Evolutionary conservation across 345 rosid species (phyloP).

Genomic region (Rubroshorea leprosula): DNA sequence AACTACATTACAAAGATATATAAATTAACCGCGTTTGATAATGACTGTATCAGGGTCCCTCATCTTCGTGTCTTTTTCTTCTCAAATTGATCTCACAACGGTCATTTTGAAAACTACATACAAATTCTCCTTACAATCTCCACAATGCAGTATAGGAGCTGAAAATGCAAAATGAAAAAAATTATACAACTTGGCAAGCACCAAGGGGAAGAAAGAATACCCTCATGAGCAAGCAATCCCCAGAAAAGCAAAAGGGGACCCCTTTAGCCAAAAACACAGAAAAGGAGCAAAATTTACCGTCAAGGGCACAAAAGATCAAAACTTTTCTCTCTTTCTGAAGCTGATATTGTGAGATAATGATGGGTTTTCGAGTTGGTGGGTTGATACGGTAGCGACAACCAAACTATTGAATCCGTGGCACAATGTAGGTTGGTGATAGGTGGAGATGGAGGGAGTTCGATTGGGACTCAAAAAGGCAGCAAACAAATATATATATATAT

Average conservation of each 20-base stretch:
- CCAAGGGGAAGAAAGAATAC: slow-evolving; percentile 33
- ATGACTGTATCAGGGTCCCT: slow-evolving; percentile 53
- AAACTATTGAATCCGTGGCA: neutral
- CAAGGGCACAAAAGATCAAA: slow-evolving; percentile 15
- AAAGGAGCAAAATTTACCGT: slow-evolving; percentile 17
- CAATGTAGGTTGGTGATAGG: slow-evolving; percentile 7
- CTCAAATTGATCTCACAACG: slow-evolving; percentile 23
- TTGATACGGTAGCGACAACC: neutral
- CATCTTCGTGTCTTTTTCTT: slow-evolving; percentile 28
- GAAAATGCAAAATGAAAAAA: neutral
- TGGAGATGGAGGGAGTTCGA: slow-evolving; percentile 22
- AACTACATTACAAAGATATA: slow-evolving; percentile 32
- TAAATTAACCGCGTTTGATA: slow-evolving; percentile 20
- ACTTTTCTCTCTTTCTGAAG: neutral
- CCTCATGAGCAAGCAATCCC: slow-evolving; percentile 54
- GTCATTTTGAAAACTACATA: slow-evolving; percentile 31
- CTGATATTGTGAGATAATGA: slow-evolving; percentile 6
- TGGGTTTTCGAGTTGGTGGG: neutral
- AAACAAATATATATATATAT: slow-evolving; percentile 17
- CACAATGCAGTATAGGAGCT: slow-evolving; percentile 17
- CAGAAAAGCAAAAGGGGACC: slow-evolving; percentile 17
- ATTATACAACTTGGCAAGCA: slow-evolving; percentile 16
- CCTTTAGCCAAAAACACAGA: neutral
- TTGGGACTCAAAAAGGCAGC: slow-evolving; percentile 33
- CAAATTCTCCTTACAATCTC: slow-evolving; percentile 25